Percentiles rank a stretch among this genome's conserved stretches.
phyloP scores from a whole-genome alignment of 202 grass and related monocot species.

The Bolboschoenoplectus hybrid region DNA sequence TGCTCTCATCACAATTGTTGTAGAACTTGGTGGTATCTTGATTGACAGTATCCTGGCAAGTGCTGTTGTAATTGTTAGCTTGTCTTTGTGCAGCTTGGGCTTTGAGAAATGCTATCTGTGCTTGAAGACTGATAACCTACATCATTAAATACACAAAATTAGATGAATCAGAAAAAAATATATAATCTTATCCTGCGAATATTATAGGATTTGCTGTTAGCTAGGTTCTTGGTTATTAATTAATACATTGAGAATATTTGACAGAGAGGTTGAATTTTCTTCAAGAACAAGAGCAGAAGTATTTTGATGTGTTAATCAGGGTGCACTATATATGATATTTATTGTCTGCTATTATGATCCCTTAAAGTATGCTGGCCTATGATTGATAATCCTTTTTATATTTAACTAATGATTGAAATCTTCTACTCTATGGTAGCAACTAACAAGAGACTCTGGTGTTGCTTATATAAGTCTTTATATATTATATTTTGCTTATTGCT shows the following conservation, averaged over 20 bases:
- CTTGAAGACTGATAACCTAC: slow-evolving; percentile 56
- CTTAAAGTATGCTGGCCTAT: not conserved
- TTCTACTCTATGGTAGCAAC: not conserved
- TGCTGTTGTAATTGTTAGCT: slow-evolving; percentile 10
- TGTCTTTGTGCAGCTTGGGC: slow-evolving; percentile 48
- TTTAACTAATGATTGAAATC: not conserved
- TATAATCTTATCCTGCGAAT: not conserved
- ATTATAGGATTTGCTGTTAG: not conserved
- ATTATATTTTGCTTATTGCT: slow-evolving; percentile 4
- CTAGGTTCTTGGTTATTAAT: not conserved
- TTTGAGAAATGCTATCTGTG: slow-evolving; percentile 47
- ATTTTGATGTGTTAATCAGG: not conserved
- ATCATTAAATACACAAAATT: not conserved
- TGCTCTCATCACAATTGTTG: slow-evolving; percentile 13
- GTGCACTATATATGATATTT: not conserved
- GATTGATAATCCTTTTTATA: not conserved
- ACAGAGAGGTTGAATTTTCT: not conserved
- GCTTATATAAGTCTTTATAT: not conserved
- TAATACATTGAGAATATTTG: not conserved
- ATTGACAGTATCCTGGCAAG: slow-evolving; percentile 5
- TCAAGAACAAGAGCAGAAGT: not conserved
- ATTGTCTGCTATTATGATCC: not conserved
- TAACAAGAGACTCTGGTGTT: not conserved
- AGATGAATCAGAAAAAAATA: slow-evolving; percentile 3
- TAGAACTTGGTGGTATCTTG: slow-evolving; percentile 42